Evolutionary conservation across 129 eudicot species (phyloP).

Genomic region (Apium graveolens): DNA sequence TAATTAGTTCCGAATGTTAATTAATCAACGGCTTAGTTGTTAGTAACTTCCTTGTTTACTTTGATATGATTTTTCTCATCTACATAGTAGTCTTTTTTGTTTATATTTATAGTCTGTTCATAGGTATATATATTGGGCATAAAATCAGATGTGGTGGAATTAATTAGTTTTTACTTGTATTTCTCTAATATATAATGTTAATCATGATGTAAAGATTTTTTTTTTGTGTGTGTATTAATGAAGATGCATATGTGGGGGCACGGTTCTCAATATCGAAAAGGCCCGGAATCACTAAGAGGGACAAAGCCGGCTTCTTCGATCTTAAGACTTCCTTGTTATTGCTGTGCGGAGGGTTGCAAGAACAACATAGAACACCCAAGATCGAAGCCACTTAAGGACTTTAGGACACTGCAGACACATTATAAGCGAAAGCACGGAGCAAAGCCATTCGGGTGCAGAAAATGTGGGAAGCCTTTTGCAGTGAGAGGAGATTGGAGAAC

Average conservation of each 20-base stretch:
- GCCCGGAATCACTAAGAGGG: constrained; percentile 79
- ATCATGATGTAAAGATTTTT: background rate
- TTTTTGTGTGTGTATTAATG: background rate
- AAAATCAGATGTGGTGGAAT: no score
- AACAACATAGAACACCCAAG: constrained; percentile 82
- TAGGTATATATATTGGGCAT: no score
- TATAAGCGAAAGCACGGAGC: constrained; percentile 84
- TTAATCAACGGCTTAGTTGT: background rate
- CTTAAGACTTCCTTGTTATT: constrained; percentile 71
- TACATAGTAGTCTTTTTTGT: no score
- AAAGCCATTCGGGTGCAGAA: constrained; percentile 61
- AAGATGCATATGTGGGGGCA: constrained; percentile 99
- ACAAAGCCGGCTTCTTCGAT: constrained; percentile 55
- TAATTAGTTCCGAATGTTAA: background rate
- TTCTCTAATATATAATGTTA: background rate
- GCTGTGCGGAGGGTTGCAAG: constrained; percentile 90
- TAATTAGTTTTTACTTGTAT: background rate
- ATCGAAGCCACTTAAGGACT: constrained; percentile 87
- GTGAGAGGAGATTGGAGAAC: constrained; percentile 97
- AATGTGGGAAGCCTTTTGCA: constrained; percentile 75
- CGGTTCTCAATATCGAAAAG: constrained; percentile 80
- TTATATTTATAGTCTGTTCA: no score
- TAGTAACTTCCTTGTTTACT: no score
- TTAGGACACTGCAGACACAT: constrained; percentile 79
- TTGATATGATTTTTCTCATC: no score